Conservation (phyloP, 2,329 filamentous ascomycete species). For the Alternaria dauci region DNA sequence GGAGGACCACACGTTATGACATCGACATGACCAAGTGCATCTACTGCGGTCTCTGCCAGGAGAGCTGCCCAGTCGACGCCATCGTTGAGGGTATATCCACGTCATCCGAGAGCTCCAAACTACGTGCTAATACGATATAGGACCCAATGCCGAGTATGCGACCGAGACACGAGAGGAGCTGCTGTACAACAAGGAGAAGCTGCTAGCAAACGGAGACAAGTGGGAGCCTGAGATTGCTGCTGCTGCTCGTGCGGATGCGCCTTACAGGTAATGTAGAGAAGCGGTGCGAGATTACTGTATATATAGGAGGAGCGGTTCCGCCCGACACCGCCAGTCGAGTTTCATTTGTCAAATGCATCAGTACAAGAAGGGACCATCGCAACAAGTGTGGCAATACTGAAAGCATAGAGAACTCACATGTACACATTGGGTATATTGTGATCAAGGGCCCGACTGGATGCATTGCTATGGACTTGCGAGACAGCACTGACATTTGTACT, state of each 20-base stretch:
- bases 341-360: conserved; percentile 35
- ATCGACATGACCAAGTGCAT: conserved; percentile 99
- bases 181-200: conserved; percentile 97
- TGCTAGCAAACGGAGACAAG: conserved; percentile 74
- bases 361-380: conserved; percentile 4
- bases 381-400: not conserved
- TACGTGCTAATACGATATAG: conserved; percentile 46
- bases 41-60: conserved; percentile 99
- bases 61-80: conserved; percentile 97
- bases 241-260: conserved; percentile 88
- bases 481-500: not conserved
- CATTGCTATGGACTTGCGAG: not conserved
- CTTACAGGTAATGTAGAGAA: conserved; percentile 61
- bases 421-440: not conserved
- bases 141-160: conserved; percentile 77
- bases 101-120: not conserved
- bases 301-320: conserved; percentile 37
- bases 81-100: conserved; percentile 73
- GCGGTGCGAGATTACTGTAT: conserved; percentile 35
- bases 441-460: not conserved
- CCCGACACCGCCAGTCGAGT: conserved; percentile 29
- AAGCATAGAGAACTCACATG: not conserved
- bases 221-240: conserved; percentile 98
- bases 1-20: conserved; percentile 96
- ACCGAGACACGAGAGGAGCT: conserved; percentile 89